Evolutionary conservation across 176 grass and related monocot genomes (phyloP).

Genomic region (Raddia distichophylla): DNA sequence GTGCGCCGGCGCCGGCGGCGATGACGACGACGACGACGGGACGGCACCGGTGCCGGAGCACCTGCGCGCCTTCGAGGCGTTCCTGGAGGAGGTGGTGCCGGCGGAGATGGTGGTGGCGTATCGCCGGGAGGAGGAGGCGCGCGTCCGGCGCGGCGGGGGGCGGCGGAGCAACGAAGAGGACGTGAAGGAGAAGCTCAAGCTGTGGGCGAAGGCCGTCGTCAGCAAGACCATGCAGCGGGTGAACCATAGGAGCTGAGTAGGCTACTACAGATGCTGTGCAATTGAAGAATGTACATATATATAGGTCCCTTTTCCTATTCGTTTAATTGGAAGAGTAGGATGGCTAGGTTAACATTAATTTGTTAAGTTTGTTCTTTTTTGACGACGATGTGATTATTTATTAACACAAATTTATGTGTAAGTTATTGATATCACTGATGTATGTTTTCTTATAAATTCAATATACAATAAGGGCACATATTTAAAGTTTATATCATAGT

Average conservation of each 20-base stretch:
- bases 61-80: constrained; percentile 54
- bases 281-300: neutral
- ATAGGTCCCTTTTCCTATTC: neutral
- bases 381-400: neutral
- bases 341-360: neutral
- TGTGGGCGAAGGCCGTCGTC: constrained; percentile 55
- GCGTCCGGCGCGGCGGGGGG: constrained; percentile 17
- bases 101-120: constrained; percentile 43
- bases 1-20: neutral
- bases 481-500: no score
- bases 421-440: neutral
- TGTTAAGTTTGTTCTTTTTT: neutral
- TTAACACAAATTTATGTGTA: neutral
- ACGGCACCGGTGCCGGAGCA: constrained; percentile 24
- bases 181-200: constrained; percentile 57
- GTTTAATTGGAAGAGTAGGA: neutral
- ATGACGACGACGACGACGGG: neutral
- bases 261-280: neutral
- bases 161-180: constrained; percentile 31
- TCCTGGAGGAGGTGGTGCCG: constrained; percentile 51
- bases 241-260: neutral
- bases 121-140: constrained; percentile 24
- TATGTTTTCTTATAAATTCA: neutral
- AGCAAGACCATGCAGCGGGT: neutral
- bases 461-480: neutral